Percentiles rank a stretch among this genome's conserved stretches.
Evolutionary conservation across 352 stramenopile species (phyloP).

Genomic region (Globisporangium cederbergense): DNA sequence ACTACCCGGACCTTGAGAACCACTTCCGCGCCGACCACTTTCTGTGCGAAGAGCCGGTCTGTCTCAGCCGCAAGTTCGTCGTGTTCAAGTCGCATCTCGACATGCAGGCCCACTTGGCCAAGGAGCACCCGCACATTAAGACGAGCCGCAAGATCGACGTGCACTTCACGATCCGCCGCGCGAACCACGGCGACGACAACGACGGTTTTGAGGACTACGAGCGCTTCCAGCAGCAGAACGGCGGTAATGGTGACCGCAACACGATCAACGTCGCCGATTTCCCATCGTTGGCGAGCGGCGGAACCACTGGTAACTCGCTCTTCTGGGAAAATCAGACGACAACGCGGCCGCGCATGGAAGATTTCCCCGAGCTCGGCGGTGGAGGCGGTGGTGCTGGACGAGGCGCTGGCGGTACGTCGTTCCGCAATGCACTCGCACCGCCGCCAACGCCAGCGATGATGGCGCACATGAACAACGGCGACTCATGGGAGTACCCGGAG

Average conservation of each 20-base stretch:
- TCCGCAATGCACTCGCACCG: conserved; percentile 69
- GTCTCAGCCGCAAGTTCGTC: conserved; percentile 86
- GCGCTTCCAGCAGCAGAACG: conserved; percentile 32
- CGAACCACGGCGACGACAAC: conserved; percentile 32
- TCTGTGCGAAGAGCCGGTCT: conserved; percentile 82
- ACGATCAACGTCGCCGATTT: conserved; percentile 87
- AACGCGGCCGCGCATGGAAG: conserved; percentile 45
- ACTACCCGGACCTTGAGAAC: conserved; percentile 89
- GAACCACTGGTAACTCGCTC: conserved; percentile 24
- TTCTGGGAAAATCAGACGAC: conserved; percentile 68
- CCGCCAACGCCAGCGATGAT: conserved; percentile 67
- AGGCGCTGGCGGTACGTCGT: conserved; percentile 24
- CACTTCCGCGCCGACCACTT: conserved; percentile 89
- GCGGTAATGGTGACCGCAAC: conserved; percentile 18
- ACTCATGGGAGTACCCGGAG: conserved; percentile 74
- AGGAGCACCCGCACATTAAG: conserved; percentile 83
- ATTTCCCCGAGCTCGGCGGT: conserved; percentile 61
- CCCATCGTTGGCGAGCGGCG: conserved; percentile 55
- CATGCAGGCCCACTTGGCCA: conserved; percentile 75
- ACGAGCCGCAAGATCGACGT: conserved; percentile 85
- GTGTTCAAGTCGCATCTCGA: conserved; percentile 89
- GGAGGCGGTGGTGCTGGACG: conserved; percentile 16
- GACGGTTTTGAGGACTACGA: conserved; percentile 53
- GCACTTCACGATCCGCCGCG: conserved; percentile 75
- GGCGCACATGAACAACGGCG: conserved; percentile 60